These are phyloP conservation scores for Trichoderma pleuroti DNA, from an alignment of 2,329 filamentous ascomycete genomes.

Conservation along the genomic window DNA sequence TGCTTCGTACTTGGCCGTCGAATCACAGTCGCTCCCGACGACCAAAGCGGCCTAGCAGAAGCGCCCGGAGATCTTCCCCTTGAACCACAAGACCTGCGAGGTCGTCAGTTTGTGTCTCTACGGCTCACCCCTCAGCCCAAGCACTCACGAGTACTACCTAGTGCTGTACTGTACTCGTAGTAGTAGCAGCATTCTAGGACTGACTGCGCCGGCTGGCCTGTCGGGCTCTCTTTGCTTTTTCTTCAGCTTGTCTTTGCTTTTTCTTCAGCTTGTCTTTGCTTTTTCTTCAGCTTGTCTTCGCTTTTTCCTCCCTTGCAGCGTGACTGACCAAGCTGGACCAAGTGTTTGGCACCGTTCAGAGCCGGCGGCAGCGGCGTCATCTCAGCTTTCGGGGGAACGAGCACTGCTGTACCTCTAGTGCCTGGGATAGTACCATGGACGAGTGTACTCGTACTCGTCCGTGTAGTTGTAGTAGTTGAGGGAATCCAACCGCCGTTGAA, in stretches of 20 bases:
- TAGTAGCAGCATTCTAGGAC: not conserved
- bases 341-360: not conserved
- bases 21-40: conserved; percentile 19
- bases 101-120: not conserved
- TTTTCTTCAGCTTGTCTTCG: not conserved
- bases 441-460: not conserved
- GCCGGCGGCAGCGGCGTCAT: not conserved
- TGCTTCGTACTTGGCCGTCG: conserved; percentile 13
- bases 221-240: not conserved
- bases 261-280: not conserved
- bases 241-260: not conserved
- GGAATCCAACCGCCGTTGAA: not conserved
- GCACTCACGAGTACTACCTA: not conserved
- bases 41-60: conserved; percentile 21
- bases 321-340: not conserved
- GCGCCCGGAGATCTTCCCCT: conserved; percentile 21
- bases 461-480: not conserved
- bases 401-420: not conserved
- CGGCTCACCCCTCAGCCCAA: conserved; percentile 5
- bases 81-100: conserved; percentile 15
- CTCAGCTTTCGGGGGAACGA: not conserved
- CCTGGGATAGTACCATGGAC: not conserved
- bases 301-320: not conserved
- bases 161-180: not conserved
- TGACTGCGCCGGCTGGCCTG: not conserved